These are phyloP conservation scores for Brasilioporus rufonigricans DNA, from an alignment of 768 basidiomycete species.

Conservation along the genomic window DNA sequence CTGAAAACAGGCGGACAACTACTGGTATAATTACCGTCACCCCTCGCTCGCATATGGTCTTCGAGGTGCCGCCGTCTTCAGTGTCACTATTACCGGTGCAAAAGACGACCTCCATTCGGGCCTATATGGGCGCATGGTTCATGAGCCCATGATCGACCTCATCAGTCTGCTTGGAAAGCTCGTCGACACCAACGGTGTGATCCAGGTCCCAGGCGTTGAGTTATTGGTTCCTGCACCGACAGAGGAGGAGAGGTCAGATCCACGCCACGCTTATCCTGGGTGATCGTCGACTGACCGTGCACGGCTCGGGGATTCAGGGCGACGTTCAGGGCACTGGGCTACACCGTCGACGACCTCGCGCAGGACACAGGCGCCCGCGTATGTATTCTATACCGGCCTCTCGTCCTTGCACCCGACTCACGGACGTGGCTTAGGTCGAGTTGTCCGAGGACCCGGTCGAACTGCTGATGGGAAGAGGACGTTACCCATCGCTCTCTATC, in stretches of 20 bases:
- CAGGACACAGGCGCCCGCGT: neutral
- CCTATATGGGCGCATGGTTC: conserved; percentile 70
- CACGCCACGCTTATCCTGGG: no score
- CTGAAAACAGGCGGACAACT: conserved; percentile 70
- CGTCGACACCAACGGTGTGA: conserved; percentile 47
- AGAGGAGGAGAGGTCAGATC: conserved; percentile 36
- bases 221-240: conserved; percentile 72
- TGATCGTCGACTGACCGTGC: neutral
- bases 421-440: neutral
- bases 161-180: conserved; percentile 74
- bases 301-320: neutral
- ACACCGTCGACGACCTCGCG: neutral
- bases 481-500: conserved; percentile 6
- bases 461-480: conserved; percentile 6
- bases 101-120: conserved; percentile 87
- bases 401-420: neutral
- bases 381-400: neutral
- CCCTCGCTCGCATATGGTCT: conserved; percentile 80
- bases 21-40: conserved; percentile 80
- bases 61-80: conserved; percentile 81
- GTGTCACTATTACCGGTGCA: conserved; percentile 74
- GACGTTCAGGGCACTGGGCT: neutral
- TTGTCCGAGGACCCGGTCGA: neutral
- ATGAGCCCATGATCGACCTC: conserved; percentile 90
- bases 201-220: conserved; percentile 69